Evolutionary conservation across 805 yeast genomes (phyloP).

Genomic region (Schwanniomyces yamadae): DNA sequence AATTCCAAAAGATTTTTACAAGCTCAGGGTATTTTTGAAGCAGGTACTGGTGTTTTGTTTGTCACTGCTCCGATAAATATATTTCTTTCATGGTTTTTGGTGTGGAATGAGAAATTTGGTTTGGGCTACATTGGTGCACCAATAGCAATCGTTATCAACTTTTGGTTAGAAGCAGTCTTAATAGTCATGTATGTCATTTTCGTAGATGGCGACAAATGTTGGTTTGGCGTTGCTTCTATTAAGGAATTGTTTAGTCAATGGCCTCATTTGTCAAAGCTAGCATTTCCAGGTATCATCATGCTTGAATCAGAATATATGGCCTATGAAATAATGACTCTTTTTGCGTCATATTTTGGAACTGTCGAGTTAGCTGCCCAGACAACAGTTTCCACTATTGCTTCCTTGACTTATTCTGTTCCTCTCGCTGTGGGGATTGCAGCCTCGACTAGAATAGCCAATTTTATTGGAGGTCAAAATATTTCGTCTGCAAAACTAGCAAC

Average conservation of each 20-base stretch:
- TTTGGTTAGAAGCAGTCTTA: constrained; percentile 40
- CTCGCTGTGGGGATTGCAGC: constrained; percentile 47
- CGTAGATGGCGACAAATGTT: constrained; percentile 66
- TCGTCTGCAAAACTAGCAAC: constrained; percentile 37
- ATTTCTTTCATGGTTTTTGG: constrained; percentile 38
- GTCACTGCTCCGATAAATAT: constrained; percentile 43
- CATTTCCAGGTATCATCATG: constrained; percentile 47
- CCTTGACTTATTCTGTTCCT: constrained; percentile 45
- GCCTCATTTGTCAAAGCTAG: constrained; percentile 35
- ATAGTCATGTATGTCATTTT: constrained; percentile 38
- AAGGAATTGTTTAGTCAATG: constrained; percentile 33
- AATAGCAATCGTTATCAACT: constrained; percentile 41
- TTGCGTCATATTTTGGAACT: constrained; percentile 49
- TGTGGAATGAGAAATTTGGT: constrained; percentile 42
- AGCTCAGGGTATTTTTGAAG: constrained; percentile 48
- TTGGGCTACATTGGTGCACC: constrained; percentile 46
- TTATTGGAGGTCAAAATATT: constrained; percentile 43
- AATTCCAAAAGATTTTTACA: constrained; percentile 41
- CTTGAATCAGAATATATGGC: constrained; percentile 46
- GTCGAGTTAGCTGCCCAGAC: constrained; percentile 52
- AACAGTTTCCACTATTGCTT: constrained; percentile 48
- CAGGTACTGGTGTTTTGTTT: constrained; percentile 43
- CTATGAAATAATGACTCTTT: constrained; percentile 45
- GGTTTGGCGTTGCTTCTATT: constrained; percentile 57
- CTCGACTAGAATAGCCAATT: constrained; percentile 45